These are phyloP conservation scores for Cryptosporidium andersoni DNA, from an alignment of 169 alveolate genomes.

Conservation along the genomic window DNA sequence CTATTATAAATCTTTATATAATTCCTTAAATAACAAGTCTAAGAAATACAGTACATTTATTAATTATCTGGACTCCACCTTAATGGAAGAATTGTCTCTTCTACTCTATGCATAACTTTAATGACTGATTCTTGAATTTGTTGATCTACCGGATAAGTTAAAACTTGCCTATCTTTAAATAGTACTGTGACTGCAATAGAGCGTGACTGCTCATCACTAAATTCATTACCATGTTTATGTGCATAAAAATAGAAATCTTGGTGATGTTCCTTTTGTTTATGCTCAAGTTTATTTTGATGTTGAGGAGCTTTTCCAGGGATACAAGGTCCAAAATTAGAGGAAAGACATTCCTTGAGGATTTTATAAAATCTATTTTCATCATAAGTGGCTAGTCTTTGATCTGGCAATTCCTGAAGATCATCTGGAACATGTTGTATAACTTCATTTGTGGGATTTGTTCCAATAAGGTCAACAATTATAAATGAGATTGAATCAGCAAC, in stretches of 20 bases:
- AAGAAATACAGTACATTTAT: too few species aligned
- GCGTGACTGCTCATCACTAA: neutral
- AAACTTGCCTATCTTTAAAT: conserved; percentile 10
- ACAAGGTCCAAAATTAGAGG: conserved; percentile 41
- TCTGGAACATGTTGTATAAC: neutral
- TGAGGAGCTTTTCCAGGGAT: conserved; percentile 35
- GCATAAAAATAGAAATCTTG: too few species aligned
- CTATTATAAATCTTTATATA: neutral
- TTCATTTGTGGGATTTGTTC: neutral
- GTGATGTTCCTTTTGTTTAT: neutral
- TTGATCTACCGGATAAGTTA: conserved; percentile 26
- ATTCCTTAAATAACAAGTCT: too few species aligned
- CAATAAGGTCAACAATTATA: conserved; percentile 34
- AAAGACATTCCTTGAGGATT: conserved; percentile 31
- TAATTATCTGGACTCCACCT: neutral
- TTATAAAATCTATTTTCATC: conserved; percentile 1
- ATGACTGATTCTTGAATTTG: conserved; percentile 12
- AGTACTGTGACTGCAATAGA: conserved; percentile 23
- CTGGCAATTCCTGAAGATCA: too few species aligned
- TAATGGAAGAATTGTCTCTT: conserved; percentile 50
- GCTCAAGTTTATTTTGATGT: neutral
- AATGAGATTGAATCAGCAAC: conserved; percentile 64
- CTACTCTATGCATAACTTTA: conserved; percentile 39
- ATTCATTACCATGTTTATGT: too few species aligned
- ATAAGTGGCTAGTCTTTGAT: too few species aligned